Base-by-base conservation (phyloP, 768 basidiomycete genomes). In the Peribolospora kevripleyi region DNA sequence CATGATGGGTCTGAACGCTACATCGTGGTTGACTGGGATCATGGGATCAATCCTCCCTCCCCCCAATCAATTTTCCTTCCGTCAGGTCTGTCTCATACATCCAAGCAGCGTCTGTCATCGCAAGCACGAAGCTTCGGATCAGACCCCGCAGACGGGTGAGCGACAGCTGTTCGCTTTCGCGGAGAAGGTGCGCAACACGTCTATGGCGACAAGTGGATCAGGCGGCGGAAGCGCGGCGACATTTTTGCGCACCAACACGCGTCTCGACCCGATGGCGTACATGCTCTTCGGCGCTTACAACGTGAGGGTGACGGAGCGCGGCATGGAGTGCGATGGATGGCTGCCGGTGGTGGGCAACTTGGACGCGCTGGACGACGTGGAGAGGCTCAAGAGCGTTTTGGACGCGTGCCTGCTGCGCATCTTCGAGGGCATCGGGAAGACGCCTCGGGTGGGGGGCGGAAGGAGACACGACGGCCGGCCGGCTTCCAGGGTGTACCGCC, bases 281-380 rank as follows among this genome's bases (percentile, higher is more conserved):
- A 73, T 91, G 66, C 72, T 95, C 8, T 91, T 95, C 61, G 90
- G 88, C 5, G 87, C 86, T 0, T 78, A 84, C 66, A 75, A 79
- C 51, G 73, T 88, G 40, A 68, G 76, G 57, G 77, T 82, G 46
- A 76, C 76, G 0, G 74, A 77, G 45, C 73, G 75, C 13, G 84
- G 86, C 5, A 66, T 95, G 51, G 79, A 81, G 62, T 88, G 85
- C 63, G 90, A 95, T 63, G 78, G 76, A 48, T 95, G 90, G 88
- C 69, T 95, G 8, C 84, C 87, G 25, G 74, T 90, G 49, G 73
- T 80, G 43, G 83, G 83, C 46, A 76, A 80, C 58, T 61, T 80
- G 51, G 73, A 80, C 61, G 75, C 77, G 2, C 68, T 93, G 61
- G 84, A 90, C 63, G 79, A 86, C 59, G 70, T 91, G n/a, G 80